A percentile compares a stretch with the other conserved stretches of the same genome.
Evolutionary conservation across 176 grass and related monocot species (phyloP).

Genomic region (Eleusine indica): DNA sequence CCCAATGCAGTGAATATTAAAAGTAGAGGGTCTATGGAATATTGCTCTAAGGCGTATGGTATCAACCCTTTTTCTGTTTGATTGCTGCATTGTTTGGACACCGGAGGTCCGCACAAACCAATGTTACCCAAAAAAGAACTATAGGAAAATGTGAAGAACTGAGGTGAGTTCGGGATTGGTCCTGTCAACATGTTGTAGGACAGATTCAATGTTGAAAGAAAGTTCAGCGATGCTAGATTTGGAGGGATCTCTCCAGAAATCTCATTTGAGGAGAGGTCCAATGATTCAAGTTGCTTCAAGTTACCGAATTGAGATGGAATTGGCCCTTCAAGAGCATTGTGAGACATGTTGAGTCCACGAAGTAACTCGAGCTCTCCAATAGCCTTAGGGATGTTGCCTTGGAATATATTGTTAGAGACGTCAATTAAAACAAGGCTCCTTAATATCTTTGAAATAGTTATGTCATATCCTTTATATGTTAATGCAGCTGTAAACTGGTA

Average conservation of each 20-base stretch:
- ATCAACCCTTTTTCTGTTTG: background rate
- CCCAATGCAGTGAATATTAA: slow-evolving; percentile 12
- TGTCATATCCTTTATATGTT: background rate
- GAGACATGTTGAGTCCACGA: slow-evolving; percentile 50
- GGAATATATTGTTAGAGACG: slow-evolving; percentile 9
- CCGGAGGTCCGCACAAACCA: background rate
- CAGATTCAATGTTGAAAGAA: background rate
- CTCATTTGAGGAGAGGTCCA: slow-evolving; percentile 9
- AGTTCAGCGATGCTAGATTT: background rate
- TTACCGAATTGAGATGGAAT: slow-evolving; percentile 20
- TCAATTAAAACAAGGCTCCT: background rate
- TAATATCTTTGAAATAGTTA: background rate
- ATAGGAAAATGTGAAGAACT: slow-evolving; percentile 4
- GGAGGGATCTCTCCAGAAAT: background rate
- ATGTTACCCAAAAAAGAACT: background rate
- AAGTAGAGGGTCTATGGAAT: background rate
- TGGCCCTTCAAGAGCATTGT: slow-evolving; percentile 45
- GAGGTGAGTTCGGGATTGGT: background rate
- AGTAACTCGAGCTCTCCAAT: slow-evolving; percentile 16
- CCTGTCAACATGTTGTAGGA: slow-evolving; percentile 3
- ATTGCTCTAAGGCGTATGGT: background rate
- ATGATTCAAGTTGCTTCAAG: background rate
- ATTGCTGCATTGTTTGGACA: background rate
- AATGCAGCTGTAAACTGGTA: slow-evolving; percentile 19
- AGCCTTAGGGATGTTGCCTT: background rate